A percentile compares a stretch with the other conserved stretches of the same genome.
Evolutionary conservation across 768 basidiomycete species (phyloP).

Genomic region (Tephrocybe rancida): DNA sequence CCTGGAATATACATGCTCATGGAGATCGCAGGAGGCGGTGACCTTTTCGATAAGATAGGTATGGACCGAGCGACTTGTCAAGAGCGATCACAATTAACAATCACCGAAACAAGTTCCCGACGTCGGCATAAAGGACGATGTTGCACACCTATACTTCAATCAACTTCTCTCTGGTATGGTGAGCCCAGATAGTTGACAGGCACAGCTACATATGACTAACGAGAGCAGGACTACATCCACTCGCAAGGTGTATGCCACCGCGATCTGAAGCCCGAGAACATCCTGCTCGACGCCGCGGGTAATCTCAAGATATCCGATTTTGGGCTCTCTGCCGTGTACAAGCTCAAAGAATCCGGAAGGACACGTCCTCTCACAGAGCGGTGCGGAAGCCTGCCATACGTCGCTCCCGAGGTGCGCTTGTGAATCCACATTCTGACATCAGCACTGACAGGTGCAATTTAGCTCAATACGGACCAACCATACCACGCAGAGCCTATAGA

Average conservation of each 20-base stretch:
- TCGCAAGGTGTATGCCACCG: constrained; percentile 91
- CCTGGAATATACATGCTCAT: constrained; percentile 92
- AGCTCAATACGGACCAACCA: constrained; percentile 68
- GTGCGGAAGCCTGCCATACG: constrained; percentile 16
- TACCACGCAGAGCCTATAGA: constrained; percentile 95
- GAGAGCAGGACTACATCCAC: constrained; percentile 79
- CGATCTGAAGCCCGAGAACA: constrained; percentile 96
- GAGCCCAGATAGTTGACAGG: constrained; percentile 18
- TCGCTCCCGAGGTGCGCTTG: constrained; percentile 13
- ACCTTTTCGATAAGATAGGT: constrained; percentile 99
- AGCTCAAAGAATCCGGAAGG: constrained; percentile 78
- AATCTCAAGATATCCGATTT: constrained; percentile 94
- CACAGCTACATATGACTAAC: background rate
- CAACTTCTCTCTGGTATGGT: constrained; percentile 88
- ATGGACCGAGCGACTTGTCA: constrained; percentile 23
- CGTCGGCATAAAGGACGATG: constrained; percentile 80
- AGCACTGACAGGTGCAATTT: background rate
- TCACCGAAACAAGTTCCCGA: constrained; percentile 78
- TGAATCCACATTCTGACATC: background rate
- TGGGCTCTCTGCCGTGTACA: constrained; percentile 89
- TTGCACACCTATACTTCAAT: constrained; percentile 88
- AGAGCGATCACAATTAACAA: background rate
- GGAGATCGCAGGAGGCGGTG: constrained; percentile 91
- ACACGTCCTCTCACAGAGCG: constrained; percentile 60
- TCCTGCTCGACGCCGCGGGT: constrained; percentile 83